A percentile compares a stretch with the other conserved stretches of the same genome.
These are phyloP conservation scores for Mollisia scopiformis DNA, from an alignment of 2,329 filamentous ascomycete species.

Conservation along the genomic window DNA sequence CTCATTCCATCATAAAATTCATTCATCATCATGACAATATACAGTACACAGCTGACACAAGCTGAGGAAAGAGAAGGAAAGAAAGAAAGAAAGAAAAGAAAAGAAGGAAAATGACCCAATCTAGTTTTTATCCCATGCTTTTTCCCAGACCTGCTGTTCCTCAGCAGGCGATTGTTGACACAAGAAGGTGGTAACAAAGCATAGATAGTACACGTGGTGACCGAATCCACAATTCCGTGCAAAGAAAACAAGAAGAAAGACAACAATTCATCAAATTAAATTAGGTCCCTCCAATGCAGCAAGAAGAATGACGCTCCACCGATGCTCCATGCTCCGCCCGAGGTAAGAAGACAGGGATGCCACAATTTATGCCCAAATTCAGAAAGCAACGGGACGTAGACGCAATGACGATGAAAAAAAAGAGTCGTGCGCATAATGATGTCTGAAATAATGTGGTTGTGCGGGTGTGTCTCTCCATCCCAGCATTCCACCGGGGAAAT, in stretches of 20 bases:
- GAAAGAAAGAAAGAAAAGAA: background rate
- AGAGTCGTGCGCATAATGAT: background rate
- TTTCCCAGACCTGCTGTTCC: conserved; percentile 1
- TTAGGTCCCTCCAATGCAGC: background rate
- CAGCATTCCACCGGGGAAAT: background rate
- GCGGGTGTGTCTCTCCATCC: background rate
- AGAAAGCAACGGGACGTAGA: background rate
- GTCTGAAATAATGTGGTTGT: too few relatives aligned
- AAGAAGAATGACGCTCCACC: background rate
- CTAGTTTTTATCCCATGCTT: background rate
- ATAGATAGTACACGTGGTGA: background rate
- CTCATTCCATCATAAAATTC: too few relatives aligned
- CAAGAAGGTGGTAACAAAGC: background rate
- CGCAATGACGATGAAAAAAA: conserved; percentile 1
- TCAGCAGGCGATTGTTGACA: background rate
- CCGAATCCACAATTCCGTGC: background rate
- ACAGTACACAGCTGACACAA: background rate
- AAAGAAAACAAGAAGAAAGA: background rate
- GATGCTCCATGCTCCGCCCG: conserved; percentile 2
- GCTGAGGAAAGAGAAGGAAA: background rate
- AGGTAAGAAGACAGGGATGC: conserved; percentile 2
- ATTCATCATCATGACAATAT: background rate
- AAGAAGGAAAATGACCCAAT: background rate
- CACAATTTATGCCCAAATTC: background rate
- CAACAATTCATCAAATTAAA: background rate